Percentiles rank a stretch among this genome's conserved stretches.
phyloP scores from a whole-genome alignment of 2,329 filamentous ascomycete species.

The Calonectria pseudoreteaudii region DNA sequence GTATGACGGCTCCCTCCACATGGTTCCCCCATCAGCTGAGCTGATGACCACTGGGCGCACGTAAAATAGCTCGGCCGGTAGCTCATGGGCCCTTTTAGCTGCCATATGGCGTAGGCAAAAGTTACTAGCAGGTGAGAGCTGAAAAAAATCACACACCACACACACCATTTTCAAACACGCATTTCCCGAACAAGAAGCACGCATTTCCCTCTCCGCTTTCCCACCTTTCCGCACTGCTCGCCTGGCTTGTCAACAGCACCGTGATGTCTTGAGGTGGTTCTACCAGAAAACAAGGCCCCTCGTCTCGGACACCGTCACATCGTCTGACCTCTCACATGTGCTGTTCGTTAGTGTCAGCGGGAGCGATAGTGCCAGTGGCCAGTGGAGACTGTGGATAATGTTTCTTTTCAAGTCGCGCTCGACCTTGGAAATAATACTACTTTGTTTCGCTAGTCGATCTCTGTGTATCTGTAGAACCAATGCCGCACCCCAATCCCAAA shows the following conservation, averaged over 20 bases:
- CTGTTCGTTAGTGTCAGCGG: background rate
- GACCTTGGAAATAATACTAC: background rate
- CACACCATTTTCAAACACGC: conserved; percentile 29
- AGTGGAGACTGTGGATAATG: background rate
- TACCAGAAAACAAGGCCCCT: background rate
- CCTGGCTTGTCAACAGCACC: background rate
- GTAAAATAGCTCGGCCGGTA: conserved; percentile 1
- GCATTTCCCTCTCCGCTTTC: conserved; percentile 14
- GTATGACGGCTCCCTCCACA: conserved; percentile 6
- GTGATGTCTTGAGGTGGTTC: background rate
- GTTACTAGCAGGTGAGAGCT: conserved; percentile 27
- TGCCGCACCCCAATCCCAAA: conserved; percentile 8
- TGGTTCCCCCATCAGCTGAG: conserved; percentile 21
- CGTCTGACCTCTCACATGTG: conserved; percentile 4
- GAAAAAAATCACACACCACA: conserved; percentile 21
- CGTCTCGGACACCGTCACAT: background rate
- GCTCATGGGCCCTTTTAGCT: conserved; percentile 7
- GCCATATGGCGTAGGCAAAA: conserved; percentile 10
- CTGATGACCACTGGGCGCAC: conserved; percentile 9
- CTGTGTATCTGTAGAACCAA: conserved; percentile 17
- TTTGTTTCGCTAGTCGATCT: conserved; percentile 14
- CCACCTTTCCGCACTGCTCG: conserved; percentile 27
- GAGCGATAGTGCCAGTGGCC: background rate
- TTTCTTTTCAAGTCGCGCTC: background rate
- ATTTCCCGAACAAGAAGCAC: conserved; percentile 30